Conservation (phyloP, 495 filamentous ascomycete species). For the Haplographium delicatum region DNA sequence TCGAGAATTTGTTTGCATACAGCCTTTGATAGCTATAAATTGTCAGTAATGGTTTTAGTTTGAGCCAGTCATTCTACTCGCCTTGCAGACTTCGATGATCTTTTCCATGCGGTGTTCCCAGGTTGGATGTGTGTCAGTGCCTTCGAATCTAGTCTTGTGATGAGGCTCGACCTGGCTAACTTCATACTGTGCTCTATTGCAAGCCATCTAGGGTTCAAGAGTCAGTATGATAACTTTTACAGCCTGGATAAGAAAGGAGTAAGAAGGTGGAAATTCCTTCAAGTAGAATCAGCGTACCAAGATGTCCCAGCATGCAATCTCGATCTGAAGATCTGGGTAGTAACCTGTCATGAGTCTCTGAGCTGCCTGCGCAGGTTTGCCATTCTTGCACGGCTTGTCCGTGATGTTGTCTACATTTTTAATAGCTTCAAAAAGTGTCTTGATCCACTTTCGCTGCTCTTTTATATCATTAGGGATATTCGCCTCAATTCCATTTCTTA, state of each 20-base stretch:
- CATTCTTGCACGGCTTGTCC: slow-evolving; percentile 14
- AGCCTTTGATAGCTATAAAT: slow-evolving; percentile 16
- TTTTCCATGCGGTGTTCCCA: slow-evolving; percentile 6
- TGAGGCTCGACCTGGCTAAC: not conserved
- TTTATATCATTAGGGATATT: slow-evolving; percentile 6
- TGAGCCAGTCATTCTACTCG: not conserved
- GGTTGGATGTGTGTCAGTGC: not conserved
- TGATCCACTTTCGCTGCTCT: not conserved
- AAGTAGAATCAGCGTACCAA: slow-evolving; percentile 21
- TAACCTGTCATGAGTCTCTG: not conserved
- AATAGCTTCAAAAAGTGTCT: slow-evolving; percentile 13
- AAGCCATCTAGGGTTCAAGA: not conserved
- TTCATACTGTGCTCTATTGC: not conserved
- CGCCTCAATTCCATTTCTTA: not conserved
- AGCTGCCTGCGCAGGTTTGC: slow-evolving; percentile 11
- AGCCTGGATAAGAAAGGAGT: not conserved
- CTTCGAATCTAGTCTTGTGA: slow-evolving; percentile 4
- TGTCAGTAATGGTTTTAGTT: not conserved
- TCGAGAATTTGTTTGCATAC: slow-evolving; percentile 20
- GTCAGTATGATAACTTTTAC: not conserved
- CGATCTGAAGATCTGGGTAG: slow-evolving; percentile 10
- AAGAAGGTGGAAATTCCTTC: not conserved
- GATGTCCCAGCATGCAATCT: slow-evolving; percentile 17
- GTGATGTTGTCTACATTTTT: slow-evolving; percentile 10
- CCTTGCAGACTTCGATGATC: slow-evolving; percentile 5